Percentiles rank a stretch among this genome's conserved stretches.
phyloP scores from a whole-genome alignment of 306 rosid species.

The Quercus suber region DNA sequence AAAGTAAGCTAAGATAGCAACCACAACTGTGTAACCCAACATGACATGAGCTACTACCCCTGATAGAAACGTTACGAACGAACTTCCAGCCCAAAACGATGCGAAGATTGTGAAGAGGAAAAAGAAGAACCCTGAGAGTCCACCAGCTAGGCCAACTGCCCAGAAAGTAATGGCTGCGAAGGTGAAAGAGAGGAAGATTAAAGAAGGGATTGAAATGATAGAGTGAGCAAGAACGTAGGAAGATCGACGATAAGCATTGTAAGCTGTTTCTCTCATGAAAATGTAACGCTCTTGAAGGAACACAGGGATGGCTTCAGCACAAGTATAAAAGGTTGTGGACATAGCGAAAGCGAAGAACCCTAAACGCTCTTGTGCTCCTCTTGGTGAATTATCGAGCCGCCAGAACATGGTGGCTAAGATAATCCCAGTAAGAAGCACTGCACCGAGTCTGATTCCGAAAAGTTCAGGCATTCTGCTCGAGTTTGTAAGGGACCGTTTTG shows the following conservation, averaged over 20 bases:
- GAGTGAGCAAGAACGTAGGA: conserved; percentile 79
- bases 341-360: conserved; percentile 94
- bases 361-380: conserved; percentile 66
- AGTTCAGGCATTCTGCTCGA: conserved; percentile 76
- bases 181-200: conserved; percentile 56
- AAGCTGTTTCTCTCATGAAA: conserved; percentile 95
- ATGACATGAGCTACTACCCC: conserved; percentile 80
- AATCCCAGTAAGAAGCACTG: conserved; percentile 64
- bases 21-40: conserved; percentile 85
- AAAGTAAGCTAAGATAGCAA: conserved; percentile 78
- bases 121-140: conserved; percentile 50
- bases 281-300: conserved; percentile 95
- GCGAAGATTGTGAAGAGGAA: conserved; percentile 50
- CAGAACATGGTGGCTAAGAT: conserved; percentile 77
- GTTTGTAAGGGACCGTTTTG: conserved; percentile 60
- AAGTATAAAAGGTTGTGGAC: conserved; percentile 90
- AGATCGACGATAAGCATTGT: conserved; percentile 90
- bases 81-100: conserved; percentile 83
- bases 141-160: conserved; percentile 79
- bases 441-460: conserved; percentile 77
- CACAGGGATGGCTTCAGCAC: conserved; percentile 83
- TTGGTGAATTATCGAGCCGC: conserved; percentile 67
- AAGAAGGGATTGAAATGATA: conserved; percentile 61
- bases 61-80: conserved; percentile 84
- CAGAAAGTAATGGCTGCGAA: conserved; percentile 73